Base-by-base conservation (phyloP, 2,329 filamentous ascomycete species). In the Sarocladiaceae sp. region DNA sequence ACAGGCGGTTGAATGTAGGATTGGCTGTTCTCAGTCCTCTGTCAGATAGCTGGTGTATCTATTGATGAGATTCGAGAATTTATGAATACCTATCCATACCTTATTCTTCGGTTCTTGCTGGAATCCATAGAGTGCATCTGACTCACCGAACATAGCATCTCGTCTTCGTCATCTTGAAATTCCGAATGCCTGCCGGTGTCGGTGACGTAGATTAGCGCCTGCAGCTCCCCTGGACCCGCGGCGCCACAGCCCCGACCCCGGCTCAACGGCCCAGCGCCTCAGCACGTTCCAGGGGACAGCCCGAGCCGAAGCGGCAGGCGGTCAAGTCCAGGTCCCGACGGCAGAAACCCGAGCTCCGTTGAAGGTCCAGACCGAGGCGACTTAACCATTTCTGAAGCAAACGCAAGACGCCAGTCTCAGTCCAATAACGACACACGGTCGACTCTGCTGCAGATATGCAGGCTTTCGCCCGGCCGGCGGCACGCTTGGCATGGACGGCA, bases 401-500 rank as follows among this genome's bases (percentile, higher is more conserved):
- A n/a, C n/a, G n/a, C n/a, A n/a, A n/a, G 29, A 33, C 29, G 10
- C 29, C 29, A 33, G 29, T n/a, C n/a, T n/a, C n/a, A n/a, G n/a
- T n/a, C n/a, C n/a, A n/a, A 33, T 33, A 33, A 33, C 15, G 3
- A 20, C 40, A 26, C 10, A 20, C 40, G 7, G 22, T 26, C 22
- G 12, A n/a, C n/a, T 18, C 18, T 23, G 35, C 35, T 26, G 48
- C 25, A 48, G 58, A 56, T 49, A 70, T 70, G 68, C 67, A 67
- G 60, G 63, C 65, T 23, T 61, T 70, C 56, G 64, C 62, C 55
- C 64, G 66, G 52, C 62, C 64, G 48, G 59, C 57, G 50, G 62
- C 58, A 53, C 62, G 65, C 54, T 58, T 62, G 35, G 63, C 62
- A 53, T 63, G 59, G 62, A 25, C 12, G 10, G 17, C 26, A 31